Evolutionary conservation across 768 basidiomycete species (phyloP).

Genomic region (Termitomyces eurrhizus): DNA sequence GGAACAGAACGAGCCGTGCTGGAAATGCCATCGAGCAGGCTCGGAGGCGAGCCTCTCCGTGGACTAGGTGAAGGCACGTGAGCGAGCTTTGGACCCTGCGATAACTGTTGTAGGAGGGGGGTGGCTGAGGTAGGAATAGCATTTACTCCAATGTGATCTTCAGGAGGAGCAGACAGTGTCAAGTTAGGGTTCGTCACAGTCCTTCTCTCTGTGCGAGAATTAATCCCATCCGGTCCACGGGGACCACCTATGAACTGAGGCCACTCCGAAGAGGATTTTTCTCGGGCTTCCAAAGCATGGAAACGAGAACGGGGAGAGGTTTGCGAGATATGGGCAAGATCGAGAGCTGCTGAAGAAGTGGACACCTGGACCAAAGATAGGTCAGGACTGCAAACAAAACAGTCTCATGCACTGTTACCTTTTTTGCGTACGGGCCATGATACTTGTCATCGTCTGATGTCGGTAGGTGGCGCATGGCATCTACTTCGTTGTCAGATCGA

Average conservation of each 20-base stretch:
- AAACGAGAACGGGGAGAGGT: conserved; percentile 67
- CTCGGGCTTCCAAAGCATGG: conserved; percentile 53
- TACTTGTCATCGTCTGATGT: conserved; percentile 91
- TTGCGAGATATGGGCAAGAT: conserved; percentile 86
- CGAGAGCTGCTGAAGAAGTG: conserved; percentile 87
- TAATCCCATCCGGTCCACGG: conserved; percentile 57
- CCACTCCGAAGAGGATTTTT: conserved; percentile 90
- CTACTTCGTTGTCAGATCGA: conserved; percentile 32
- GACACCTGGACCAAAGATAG: conserved; percentile 50
- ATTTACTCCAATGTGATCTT: conserved; percentile 42
- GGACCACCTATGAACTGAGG: conserved; percentile 74
- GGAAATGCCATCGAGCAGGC: conserved; percentile 55
- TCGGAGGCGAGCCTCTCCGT: conserved; percentile 72
- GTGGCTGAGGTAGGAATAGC: conserved; percentile 55
- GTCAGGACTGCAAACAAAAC: neutral
- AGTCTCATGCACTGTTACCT: conserved; percentile 40
- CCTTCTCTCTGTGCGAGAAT: conserved; percentile 59
- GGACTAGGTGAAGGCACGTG: conserved; percentile 48
- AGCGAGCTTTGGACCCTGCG: conserved; percentile 39
- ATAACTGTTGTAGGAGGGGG: conserved; percentile 59
- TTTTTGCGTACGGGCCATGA: conserved; percentile 54
- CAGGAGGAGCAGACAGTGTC: conserved; percentile 52
- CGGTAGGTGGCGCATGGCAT: conserved; percentile 84
- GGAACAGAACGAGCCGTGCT: conserved; percentile 76
- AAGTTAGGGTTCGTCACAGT: conserved; percentile 73